A percentile compares a stretch with the other conserved stretches of the same genome.
These are phyloP conservation scores for sunflower (Helianthus annuus) DNA, from an alignment of 129 eudicot genomes.

Conservation along the genomic window DNA sequence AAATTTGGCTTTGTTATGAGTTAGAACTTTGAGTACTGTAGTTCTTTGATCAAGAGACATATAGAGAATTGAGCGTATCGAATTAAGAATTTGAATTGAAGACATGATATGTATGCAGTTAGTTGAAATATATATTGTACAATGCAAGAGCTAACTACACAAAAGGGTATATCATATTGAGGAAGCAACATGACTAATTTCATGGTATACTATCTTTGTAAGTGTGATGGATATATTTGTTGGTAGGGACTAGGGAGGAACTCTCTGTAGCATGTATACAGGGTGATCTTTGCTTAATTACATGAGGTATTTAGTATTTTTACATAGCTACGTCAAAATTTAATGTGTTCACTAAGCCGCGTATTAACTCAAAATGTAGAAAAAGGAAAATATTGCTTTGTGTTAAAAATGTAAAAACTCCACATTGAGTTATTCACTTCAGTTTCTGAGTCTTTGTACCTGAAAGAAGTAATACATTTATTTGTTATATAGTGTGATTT, in stretches of 20 bases:
- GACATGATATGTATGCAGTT: neutral
- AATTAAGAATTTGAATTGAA: slow-evolving; percentile 4
- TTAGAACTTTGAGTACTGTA: neutral
- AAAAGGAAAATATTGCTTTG: neutral
- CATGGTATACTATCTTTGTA: neutral
- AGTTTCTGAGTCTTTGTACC: slow-evolving; percentile 5
- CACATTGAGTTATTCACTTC: neutral
- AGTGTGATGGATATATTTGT: neutral
- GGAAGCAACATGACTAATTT: neutral
- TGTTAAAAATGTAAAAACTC: neutral
- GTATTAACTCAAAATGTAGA: neutral
- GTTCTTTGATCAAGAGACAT: neutral
- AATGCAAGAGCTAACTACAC: neutral
- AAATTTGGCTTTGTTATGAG: neutral
- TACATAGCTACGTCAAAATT: neutral
- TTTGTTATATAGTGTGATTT: neutral
- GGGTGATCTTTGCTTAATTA: neutral
- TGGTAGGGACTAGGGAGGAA: neutral
- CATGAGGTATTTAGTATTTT: too few species aligned
- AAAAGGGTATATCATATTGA: neutral
- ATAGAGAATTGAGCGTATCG: neutral
- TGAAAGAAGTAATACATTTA: neutral
- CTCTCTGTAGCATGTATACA: neutral
- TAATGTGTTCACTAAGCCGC: neutral
- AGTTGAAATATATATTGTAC: neutral